Conservation (phyloP, 1,139 yeast genomes). For the Yamadazyma epiphylla region DNA sequence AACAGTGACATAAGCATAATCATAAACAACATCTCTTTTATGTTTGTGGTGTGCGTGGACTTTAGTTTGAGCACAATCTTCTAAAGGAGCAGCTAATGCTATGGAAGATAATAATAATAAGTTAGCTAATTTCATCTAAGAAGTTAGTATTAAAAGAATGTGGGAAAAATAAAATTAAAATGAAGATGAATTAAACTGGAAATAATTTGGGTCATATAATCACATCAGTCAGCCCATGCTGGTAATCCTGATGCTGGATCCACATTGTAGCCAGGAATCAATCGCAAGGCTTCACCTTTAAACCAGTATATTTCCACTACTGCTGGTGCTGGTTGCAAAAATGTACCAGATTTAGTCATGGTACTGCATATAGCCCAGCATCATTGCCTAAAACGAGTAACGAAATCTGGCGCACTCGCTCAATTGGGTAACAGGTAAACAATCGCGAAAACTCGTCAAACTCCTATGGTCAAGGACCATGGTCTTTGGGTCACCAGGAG, state of each 20-base stretch:
- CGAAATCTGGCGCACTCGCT: background rate
- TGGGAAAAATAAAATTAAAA: background rate
- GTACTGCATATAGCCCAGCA: no score
- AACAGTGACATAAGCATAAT: conserved; percentile 76
- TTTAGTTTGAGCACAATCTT: conserved; percentile 15
- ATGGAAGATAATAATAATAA: conserved; percentile 15
- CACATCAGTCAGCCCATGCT: no score
- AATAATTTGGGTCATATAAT: background rate
- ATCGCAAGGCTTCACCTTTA: no score
- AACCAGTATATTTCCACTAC: no score
- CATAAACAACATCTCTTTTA: conserved; percentile 77
- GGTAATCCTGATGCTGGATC: no score
- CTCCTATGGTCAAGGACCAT: background rate
- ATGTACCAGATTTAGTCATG: no score
- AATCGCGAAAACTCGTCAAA: background rate
- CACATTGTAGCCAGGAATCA: no score
- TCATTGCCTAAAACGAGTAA: no score
- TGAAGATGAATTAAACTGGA: conserved; percentile 1
- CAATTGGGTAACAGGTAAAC: background rate
- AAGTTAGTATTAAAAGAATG: conserved; percentile 5
- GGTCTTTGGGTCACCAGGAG: no score
- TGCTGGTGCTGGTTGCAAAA: no score
- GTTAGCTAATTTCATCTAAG: conserved; percentile 11
- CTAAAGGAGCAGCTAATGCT: conserved; percentile 30
- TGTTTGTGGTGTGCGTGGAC: conserved; percentile 42